Base-by-base conservation (phyloP, 1,284 basidiomycete species). In the Ceratobasidium sp. region DNA sequence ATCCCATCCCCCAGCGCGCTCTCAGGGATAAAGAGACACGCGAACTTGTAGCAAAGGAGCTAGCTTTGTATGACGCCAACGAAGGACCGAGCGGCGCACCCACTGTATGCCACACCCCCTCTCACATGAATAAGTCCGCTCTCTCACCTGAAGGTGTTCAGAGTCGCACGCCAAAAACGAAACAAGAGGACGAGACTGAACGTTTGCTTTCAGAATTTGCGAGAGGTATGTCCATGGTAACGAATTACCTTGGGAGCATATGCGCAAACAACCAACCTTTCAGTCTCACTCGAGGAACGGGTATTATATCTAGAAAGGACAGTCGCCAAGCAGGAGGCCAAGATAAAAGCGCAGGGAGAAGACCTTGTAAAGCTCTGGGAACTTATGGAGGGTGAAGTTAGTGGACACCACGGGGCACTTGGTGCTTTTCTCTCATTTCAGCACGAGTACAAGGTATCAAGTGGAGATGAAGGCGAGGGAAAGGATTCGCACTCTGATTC, bases 1-100 rank as follows among this genome's bases (percentile, higher is more conserved):
- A 2, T 51, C 8, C 49, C 6, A 1, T 46, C 19, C 13, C 13
- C 11, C 1, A 62, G 59, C 59, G 59, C 14, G 59, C 59, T 13
- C 39, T 62, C 11, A 43, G 41, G 19, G 59, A 62, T 29, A 41
- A 31, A 27, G 59, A 62, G 41, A 62, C 59, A 11, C 59, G 59
- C 9, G 59, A 62, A 46, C 59, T 62, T 14, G n/a, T 62, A 22
- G 27, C 59, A 14, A 41, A 43, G 19, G 59, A 62, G 41, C 24
- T 62, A 19, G 14, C 41, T 14, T 37, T 62, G 41, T 62, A 62
- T 46, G 59, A 46, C 1, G 11, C 39, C 11, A 62, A 22, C 4
- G 41, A 46, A 14, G 41, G 43, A 5, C 58, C 1, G 13, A 11
- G 39, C 13, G 14, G 9, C 5, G 31, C 39, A 27, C 46, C 59